phyloP scores from a whole-genome alignment of 139 green algal species.

The Closterium sp. region DNA sequence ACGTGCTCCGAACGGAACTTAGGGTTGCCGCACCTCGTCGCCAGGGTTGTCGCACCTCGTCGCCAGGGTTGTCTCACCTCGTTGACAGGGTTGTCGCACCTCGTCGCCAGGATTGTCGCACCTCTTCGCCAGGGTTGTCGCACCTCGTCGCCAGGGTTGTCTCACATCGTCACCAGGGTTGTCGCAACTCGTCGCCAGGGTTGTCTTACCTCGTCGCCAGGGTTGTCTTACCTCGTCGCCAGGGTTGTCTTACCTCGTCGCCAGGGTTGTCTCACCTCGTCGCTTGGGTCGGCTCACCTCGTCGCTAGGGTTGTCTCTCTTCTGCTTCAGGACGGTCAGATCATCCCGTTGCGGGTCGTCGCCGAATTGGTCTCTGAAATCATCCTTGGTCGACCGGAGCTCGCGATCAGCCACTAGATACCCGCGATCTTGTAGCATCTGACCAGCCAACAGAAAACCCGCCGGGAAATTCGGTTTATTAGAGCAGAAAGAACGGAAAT shows the following conservation, averaged over 20 bases:
- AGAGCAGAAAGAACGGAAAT: not conserved
- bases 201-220: slow-evolving; percentile 69
- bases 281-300: no score
- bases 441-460: not conserved
- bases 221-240: slow-evolving; percentile 70
- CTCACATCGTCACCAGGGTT: no score
- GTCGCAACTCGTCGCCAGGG: slow-evolving; percentile 63
- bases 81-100: slow-evolving; percentile 66
- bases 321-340: slow-evolving; percentile 76
- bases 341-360: slow-evolving; percentile 75
- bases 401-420: slow-evolving; percentile 86
- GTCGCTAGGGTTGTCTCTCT: slow-evolving; percentile 74
- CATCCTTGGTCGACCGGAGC: slow-evolving; percentile 67
- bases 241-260: slow-evolving; percentile 69
- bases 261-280: slow-evolving; percentile 73
- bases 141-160: slow-evolving; percentile 69
- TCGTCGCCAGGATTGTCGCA: slow-evolving; percentile 72
- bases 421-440: slow-evolving; percentile 88
- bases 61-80: slow-evolving; percentile 78
- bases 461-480: not conserved
- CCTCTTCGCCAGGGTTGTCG: slow-evolving; percentile 67
- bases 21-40: slow-evolving; percentile 49
- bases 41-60: slow-evolving; percentile 73
- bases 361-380: slow-evolving; percentile 77
- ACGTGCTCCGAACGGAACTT: not conserved